A percentile compares a stretch with the other conserved stretches of the same genome.
Conservation (phyloP, 2,329 filamentous ascomycete species). For the Clarireedia homoeocarpa region DNA sequence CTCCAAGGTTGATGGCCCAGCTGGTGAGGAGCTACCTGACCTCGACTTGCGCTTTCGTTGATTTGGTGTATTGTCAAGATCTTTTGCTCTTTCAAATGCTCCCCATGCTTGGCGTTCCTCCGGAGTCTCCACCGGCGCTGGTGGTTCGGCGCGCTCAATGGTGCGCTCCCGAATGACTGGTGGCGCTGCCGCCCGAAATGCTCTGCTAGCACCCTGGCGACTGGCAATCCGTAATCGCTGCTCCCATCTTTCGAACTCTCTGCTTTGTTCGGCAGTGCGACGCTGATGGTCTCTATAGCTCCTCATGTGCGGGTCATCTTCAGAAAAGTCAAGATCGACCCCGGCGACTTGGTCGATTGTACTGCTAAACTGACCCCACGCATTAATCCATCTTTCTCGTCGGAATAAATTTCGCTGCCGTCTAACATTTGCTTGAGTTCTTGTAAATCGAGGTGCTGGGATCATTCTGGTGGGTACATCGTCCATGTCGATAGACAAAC, state of each 20-base stretch:
- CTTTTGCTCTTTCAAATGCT: constrained; percentile 76
- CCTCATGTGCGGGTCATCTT: constrained; percentile 51
- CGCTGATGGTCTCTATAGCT: constrained; percentile 47
- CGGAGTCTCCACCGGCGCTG: constrained; percentile 50
- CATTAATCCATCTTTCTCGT: constrained; percentile 79
- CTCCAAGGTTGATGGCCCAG: constrained; percentile 48
- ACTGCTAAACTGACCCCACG: constrained; percentile 62
- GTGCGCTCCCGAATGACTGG: constrained; percentile 42
- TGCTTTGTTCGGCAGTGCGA: constrained; percentile 42
- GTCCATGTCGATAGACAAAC: not conserved
- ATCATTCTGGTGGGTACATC: not conserved
- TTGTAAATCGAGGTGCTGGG: constrained; percentile 29
- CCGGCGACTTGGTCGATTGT: constrained; percentile 60
- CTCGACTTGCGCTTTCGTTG: constrained; percentile 64
- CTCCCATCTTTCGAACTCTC: constrained; percentile 67
- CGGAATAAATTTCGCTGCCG: constrained; percentile 54
- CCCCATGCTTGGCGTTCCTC: constrained; percentile 86
- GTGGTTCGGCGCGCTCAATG: constrained; percentile 27
- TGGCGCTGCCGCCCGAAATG: constrained; percentile 63
- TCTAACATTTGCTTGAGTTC: constrained; percentile 51
- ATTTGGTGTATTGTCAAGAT: constrained; percentile 45
- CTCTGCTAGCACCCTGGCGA: constrained; percentile 65
- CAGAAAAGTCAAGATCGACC: constrained; percentile 78
- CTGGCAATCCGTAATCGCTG: constrained; percentile 75
- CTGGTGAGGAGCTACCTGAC: constrained; percentile 64